Conservation (phyloP, 1,139 yeast genomes). For the Lodderomyces parapsilosis region DNA sequence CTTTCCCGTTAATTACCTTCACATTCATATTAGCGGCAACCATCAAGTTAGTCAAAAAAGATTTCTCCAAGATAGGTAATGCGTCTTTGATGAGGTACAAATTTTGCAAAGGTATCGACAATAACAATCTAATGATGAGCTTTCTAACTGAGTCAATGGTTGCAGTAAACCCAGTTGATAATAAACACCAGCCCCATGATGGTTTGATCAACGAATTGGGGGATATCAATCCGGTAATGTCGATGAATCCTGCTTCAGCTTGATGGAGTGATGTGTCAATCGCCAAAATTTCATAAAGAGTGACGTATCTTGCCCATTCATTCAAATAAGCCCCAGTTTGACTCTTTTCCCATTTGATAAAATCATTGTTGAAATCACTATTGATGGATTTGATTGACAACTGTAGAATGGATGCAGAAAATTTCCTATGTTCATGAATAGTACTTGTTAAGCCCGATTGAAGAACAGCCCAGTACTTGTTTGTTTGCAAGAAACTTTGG, state of each 20-base stretch:
- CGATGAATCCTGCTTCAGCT: conserved; percentile 73
- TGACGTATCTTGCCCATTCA: conserved; percentile 72
- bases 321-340: conserved; percentile 32
- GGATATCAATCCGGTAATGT: conserved; percentile 57
- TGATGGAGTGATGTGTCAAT: conserved; percentile 87
- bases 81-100: conserved; percentile 51
- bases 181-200: conserved; percentile 70
- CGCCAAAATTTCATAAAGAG: conserved; percentile 77
- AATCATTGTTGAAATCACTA: conserved; percentile 35
- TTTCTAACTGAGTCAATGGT: conserved; percentile 79
- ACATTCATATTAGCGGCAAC: conserved; percentile 60
- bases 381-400: conserved; percentile 52
- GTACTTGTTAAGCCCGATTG: conserved; percentile 57
- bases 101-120: conserved; percentile 50
- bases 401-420: conserved; percentile 66
- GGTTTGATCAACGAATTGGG: conserved; percentile 55
- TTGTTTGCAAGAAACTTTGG: conserved; percentile 31
- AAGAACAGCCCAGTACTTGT: conserved; percentile 58
- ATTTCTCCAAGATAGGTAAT: conserved; percentile 46
- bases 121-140: conserved; percentile 56
- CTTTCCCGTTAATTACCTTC: conserved; percentile 23
- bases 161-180: conserved; percentile 76
- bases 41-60: conserved; percentile 63
- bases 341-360: conserved; percentile 48
- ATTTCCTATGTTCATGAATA: conserved; percentile 71